Percentiles rank a stretch among this genome's conserved stretches.
phyloP scores from a whole-genome alignment of 2,329 filamentous ascomycete species.

The Ophiostoma piceae region DNA sequence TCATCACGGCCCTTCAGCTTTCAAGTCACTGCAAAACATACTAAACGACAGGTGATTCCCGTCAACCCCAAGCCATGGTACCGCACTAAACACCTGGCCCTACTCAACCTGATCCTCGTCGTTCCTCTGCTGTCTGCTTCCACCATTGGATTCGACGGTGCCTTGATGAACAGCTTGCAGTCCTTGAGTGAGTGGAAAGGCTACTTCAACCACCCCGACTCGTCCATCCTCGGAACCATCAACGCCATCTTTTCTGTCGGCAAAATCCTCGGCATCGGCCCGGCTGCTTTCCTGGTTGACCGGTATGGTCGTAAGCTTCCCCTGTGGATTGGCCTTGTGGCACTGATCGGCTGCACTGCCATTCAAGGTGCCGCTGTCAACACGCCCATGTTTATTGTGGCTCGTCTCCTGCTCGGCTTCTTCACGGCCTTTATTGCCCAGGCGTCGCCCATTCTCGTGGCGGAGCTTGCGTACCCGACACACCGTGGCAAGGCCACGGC shows the following conservation, averaged over 20 bases:
- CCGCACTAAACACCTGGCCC: not conserved
- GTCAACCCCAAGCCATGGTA: not conserved
- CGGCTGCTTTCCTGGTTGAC: not conserved
- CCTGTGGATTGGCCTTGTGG: not conserved
- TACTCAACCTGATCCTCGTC: not conserved
- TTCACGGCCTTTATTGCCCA: slow-evolving; percentile 26
- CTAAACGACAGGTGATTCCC: not conserved
- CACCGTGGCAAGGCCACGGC: slow-evolving; percentile 15
- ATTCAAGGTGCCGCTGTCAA: not conserved
- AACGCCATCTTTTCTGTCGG: not conserved
- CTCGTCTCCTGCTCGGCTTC: slow-evolving; percentile 22
- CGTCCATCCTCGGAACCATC: not conserved
- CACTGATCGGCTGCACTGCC: not conserved
- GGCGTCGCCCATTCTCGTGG: slow-evolving; percentile 23
- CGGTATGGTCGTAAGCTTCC: not conserved
- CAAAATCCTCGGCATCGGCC: not conserved
- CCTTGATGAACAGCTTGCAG: not conserved
- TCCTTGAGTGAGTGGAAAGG: not conserved
- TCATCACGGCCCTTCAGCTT: not conserved
- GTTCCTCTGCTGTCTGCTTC: not conserved
- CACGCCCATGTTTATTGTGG: not conserved
- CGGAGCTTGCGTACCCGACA: slow-evolving; percentile 24
- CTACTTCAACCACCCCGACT: not conserved
- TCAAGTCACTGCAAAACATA: not conserved
- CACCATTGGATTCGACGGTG: not conserved